Evolutionary conservation across 768 basidiomycete species (phyloP).

Genomic region (Trametes villosa): DNA sequence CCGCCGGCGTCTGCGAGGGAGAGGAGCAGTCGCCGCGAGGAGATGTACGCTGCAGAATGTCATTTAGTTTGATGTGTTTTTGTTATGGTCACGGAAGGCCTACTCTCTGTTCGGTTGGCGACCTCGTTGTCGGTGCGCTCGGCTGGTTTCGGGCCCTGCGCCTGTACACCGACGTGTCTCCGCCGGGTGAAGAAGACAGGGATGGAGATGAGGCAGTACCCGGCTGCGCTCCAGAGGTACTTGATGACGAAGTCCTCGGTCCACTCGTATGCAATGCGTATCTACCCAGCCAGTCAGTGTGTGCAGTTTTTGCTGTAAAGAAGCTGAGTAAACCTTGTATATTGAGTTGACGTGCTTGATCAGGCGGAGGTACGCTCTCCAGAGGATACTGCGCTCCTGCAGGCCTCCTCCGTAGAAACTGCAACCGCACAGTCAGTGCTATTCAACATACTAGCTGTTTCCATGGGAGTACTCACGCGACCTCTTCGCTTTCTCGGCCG

Average conservation of each 20-base stretch:
- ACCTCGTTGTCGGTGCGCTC: constrained; percentile 39
- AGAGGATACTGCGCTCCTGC: constrained; percentile 82
- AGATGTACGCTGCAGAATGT: constrained; percentile 72
- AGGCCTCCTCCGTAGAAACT: constrained; percentile 93
- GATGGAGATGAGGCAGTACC: constrained; percentile 90
- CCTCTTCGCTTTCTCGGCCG: constrained; percentile 88
- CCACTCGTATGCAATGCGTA: constrained; percentile 92
- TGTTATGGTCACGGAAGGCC: constrained; percentile 10
- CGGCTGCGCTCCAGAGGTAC: constrained; percentile 92
- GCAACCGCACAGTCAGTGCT: not conserved
- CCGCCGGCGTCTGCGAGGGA: constrained; percentile 98
- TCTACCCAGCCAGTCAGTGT: constrained; percentile 45
- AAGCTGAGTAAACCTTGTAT: constrained; percentile 63
- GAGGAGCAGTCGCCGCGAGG: constrained; percentile 86
- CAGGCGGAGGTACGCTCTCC: constrained; percentile 72
- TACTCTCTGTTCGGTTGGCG: constrained; percentile 56
- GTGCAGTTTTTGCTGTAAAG: no score
- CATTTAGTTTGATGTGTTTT: not conserved
- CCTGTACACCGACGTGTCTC: constrained; percentile 34
- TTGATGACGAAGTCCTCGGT: constrained; percentile 98
- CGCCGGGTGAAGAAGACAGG: constrained; percentile 78
- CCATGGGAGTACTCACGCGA: constrained; percentile 63
- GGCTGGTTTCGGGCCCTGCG: constrained; percentile 9
- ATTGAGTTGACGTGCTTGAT: constrained; percentile 92
- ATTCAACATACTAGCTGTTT: not conserved